These are phyloP conservation scores for Ogataea parapolymorpha DNA, from an alignment of 805 yeast species.

Conservation along the genomic window DNA sequence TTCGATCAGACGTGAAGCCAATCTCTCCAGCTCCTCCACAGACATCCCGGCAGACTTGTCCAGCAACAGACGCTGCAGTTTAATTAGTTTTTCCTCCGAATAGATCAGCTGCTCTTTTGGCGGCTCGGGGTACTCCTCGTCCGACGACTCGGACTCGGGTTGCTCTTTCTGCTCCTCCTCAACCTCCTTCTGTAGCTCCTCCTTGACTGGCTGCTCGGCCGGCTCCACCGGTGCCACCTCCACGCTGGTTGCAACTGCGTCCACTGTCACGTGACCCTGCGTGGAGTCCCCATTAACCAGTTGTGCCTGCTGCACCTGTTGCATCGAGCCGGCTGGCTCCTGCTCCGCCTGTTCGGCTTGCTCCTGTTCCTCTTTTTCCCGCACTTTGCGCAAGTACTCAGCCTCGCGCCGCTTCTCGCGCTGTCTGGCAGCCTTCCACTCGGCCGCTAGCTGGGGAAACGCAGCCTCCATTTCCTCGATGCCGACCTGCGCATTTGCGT, in stretches of 20 bases:
- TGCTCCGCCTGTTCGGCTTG: background rate
- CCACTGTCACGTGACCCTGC: conserved; percentile 1
- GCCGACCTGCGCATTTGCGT: conserved; percentile 93
- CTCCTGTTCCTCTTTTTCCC: conserved; percentile 14
- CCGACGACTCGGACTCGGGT: conserved; percentile 9
- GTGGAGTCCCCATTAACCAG: conserved; percentile 12
- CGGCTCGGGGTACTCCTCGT: conserved; percentile 26
- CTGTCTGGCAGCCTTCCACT: conserved; percentile 69
- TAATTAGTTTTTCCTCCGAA: conserved; percentile 31
- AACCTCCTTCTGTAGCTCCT: conserved; percentile 15
- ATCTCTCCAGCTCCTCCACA: conserved; percentile 56
- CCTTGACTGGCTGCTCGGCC: conserved; percentile 10
- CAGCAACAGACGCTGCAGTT: conserved; percentile 35
- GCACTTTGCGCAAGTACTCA: conserved; percentile 37
- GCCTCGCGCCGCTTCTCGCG: conserved; percentile 60
- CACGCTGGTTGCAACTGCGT: background rate
- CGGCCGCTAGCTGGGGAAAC: conserved; percentile 64
- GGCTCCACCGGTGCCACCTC: conserved; percentile 15
- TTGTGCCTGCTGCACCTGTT: conserved; percentile 17
- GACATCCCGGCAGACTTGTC: conserved; percentile 37
- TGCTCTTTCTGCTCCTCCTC: conserved; percentile 10
- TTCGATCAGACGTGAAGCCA: conserved; percentile 68
- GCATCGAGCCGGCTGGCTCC: background rate
- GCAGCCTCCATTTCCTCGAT: conserved; percentile 76
- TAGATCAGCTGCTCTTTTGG: conserved; percentile 27